Evolutionary conservation across 2,329 filamentous ascomycete genomes (phyloP).

Genomic region (Magnaporthiopsis poae): DNA sequence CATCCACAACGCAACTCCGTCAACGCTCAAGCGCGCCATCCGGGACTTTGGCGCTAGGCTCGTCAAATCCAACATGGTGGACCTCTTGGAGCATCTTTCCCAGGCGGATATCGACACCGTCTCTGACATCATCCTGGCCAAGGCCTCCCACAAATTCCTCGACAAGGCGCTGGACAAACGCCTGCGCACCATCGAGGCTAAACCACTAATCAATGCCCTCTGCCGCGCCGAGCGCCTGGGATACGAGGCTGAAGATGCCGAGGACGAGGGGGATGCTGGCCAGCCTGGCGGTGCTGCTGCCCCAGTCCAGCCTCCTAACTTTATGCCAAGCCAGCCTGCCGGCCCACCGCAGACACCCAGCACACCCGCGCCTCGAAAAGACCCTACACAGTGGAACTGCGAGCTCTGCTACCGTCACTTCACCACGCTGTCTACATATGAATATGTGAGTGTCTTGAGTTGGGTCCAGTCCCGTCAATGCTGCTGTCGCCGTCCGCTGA

Average conservation of each 20-base stretch:
- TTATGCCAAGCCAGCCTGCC: background rate
- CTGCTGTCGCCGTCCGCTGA: background rate
- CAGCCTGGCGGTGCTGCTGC: conserved; percentile 3
- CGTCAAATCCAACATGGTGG: conserved; percentile 28
- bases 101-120: conserved; percentile 35
- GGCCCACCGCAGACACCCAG: background rate
- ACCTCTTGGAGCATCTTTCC: conserved; percentile 32
- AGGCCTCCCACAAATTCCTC: conserved; percentile 39
- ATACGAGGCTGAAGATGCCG: conserved; percentile 42
- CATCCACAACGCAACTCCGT: conserved; percentile 32
- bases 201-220: conserved; percentile 46
- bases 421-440: background rate
- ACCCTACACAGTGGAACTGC: background rate
- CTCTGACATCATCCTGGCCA: conserved; percentile 32
- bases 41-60: conserved; percentile 37
- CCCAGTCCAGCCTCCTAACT: background rate
- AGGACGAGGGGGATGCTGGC: conserved; percentile 23
- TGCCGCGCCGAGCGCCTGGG: conserved; percentile 48
- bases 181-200: conserved; percentile 43
- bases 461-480: background rate
- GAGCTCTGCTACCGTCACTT: conserved; percentile 7
- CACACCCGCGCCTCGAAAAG: background rate
- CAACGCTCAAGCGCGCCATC: conserved; percentile 29
- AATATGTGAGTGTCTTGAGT: conserved; percentile 2
- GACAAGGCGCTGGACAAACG: conserved; percentile 43